A percentile compares a stretch with the other conserved stretches of the same genome.
These are phyloP conservation scores for Coelastrella sp. DNA, from an alignment of 139 green algal genomes.

Conservation along the genomic window DNA sequence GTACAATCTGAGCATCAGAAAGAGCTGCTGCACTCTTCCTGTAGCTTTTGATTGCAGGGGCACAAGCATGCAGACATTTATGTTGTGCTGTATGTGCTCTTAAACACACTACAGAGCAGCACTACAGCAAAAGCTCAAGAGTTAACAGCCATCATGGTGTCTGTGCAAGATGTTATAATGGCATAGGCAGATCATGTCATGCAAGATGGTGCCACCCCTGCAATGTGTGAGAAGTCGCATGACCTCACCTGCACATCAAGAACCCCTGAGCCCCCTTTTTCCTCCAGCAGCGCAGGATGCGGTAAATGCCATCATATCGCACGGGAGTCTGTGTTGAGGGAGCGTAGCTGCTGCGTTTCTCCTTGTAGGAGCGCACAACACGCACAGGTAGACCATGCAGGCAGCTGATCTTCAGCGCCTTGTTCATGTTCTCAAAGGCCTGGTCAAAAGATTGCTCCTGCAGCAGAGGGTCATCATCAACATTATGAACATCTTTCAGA, in stretches of 20 bases:
- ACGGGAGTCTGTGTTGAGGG: slow-evolving; percentile 75
- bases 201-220: no score
- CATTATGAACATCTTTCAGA: no score
- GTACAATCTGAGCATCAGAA: no score
- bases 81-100: no score
- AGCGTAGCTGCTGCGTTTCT: slow-evolving; percentile 94
- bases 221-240: no score
- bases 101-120: no score
- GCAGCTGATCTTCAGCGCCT: slow-evolving; percentile 90
- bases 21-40: neutral
- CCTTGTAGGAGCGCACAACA: slow-evolving; percentile 87
- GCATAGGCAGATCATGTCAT: no score
- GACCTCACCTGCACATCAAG: slow-evolving; percentile 77
- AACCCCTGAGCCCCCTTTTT: slow-evolving; percentile 79
- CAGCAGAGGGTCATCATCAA: neutral
- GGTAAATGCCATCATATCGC: slow-evolving; percentile 96
- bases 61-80: neutral
- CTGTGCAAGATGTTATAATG: no score
- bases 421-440: slow-evolving; percentile 90
- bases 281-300: slow-evolving; percentile 91
- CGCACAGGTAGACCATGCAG: slow-evolving; percentile 87
- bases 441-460: slow-evolving; percentile 87
- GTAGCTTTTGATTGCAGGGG: neutral
- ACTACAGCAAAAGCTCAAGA: no score
- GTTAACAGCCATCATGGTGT: no score